Evolutionary conservation across 208 protist genomes (phyloP), one percentile per base, ranked within the genome.

Genomic region (Porcisia hertigi): DNA sequence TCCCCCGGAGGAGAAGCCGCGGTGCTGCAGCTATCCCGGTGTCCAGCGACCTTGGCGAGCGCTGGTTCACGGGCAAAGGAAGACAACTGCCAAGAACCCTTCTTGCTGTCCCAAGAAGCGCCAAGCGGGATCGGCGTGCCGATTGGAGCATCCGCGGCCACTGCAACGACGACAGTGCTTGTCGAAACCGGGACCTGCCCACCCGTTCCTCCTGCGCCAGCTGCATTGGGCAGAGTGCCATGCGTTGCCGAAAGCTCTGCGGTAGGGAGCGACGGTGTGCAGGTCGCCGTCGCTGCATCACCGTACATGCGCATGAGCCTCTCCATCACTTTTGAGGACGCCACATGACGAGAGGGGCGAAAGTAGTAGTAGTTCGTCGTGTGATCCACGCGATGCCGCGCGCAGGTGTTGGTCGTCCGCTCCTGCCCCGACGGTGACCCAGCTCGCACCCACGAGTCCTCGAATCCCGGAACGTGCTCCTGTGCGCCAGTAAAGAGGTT

Each of bases 361-460:
- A 92, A 94, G 72, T 96, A 96, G 80, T 75, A 93, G 64, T 87
- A 88, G 80, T 96, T 96, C 2, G 92, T 93, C 73, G 77, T 49
- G n/a, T 63, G 69, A 36, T 86, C 84, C 57, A 72, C 69, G 12
- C 79, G 76, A 72, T 92, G 87, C 14, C 66, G 73, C 36, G 69
- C 76, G 49, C 85, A 92, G 30, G 92, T 96, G 79, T 96, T 93
- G 4, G 82, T 94, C 30, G 92, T 96, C 39, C 87, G 80, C 73
- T 90, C 92, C 73, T 94, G 84, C 49, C 83, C 74, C 8, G 83
- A 63, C 41, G 89, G 89, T n/a, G 88, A 82, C 23, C 89, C 92
- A 0, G 88, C 86, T 30, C 88, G 79, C 69, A 81, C 79, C 87
- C 88, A 96, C 39, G 87, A 86, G 74, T 96, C 92, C 64, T 87